phyloP scores from a whole-genome alignment of 2,329 filamentous ascomycete species.

The Beauveria sp. region DNA sequence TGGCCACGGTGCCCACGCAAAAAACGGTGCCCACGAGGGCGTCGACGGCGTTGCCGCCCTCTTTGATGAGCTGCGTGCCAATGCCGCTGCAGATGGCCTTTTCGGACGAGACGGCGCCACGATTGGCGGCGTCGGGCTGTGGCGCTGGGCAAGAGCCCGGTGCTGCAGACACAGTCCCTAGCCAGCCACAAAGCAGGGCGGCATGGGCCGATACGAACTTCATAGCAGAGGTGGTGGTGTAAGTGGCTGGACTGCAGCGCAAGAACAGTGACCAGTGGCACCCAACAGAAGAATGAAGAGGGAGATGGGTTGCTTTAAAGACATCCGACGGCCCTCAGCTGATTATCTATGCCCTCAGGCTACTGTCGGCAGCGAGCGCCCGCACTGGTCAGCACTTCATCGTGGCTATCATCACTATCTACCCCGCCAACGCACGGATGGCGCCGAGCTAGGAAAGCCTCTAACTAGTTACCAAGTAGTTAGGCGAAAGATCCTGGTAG shows the following conservation, averaged over 20 bases:
- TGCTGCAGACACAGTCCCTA: background rate
- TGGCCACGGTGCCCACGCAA: conserved; percentile 55
- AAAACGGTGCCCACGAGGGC: conserved; percentile 56
- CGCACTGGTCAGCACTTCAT: background rate
- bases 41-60: conserved; percentile 60
- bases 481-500: background rate
- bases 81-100: conserved; percentile 51
- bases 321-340: background rate
- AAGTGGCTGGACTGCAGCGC: background rate
- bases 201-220: background rate
- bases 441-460: background rate
- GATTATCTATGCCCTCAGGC: background rate
- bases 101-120: conserved; percentile 56
- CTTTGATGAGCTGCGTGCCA: conserved; percentile 47
- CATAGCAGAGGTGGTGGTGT: background rate
- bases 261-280: background rate
- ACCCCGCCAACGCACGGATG: background rate
- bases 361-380: no score
- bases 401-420: background rate
- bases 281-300: background rate
- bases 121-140: conserved; percentile 14
- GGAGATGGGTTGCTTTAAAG: background rate
- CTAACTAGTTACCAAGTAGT: background rate
- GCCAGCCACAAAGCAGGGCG: background rate
- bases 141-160: conserved; percentile 6